Evolutionary conservation across 2,329 filamentous ascomycete species (phyloP).

Genomic region (Tolypocladium tundrense): DNA sequence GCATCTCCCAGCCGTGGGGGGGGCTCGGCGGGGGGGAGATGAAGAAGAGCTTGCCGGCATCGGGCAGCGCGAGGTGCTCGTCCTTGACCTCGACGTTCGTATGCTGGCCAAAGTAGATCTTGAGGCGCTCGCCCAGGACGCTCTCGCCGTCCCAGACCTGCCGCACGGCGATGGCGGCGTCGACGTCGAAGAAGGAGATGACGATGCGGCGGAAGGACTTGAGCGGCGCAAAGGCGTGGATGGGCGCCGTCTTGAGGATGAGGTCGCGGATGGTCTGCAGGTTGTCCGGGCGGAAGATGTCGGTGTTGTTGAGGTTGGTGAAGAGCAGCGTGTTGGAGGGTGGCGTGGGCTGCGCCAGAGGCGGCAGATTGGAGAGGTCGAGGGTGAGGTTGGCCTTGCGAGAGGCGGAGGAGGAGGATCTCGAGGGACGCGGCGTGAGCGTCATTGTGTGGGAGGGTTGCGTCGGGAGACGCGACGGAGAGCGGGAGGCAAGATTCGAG

Average conservation of each 20-base stretch:
- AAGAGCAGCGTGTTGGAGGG: constrained; percentile 78
- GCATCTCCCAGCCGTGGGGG: constrained; percentile 59
- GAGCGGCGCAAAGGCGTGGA: constrained; percentile 70
- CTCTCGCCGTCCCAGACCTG: constrained; percentile 64
- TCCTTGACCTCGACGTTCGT: constrained; percentile 46
- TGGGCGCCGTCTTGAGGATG: constrained; percentile 57
- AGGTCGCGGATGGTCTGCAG: constrained; percentile 63
- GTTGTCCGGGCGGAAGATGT: constrained; percentile 66
- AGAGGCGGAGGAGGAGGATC: constrained; percentile 35
- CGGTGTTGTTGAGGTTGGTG: constrained; percentile 64
- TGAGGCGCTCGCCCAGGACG: constrained; percentile 58
- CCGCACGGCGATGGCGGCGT: constrained; percentile 61
- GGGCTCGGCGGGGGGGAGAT: constrained; percentile 60
- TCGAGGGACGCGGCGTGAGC: constrained; percentile 25
- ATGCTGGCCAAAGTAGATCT: constrained; percentile 58
- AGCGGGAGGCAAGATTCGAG: not conserved
- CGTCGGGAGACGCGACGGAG: not conserved
- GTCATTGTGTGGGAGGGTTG: constrained; percentile 18
- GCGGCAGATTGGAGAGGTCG: constrained; percentile 63
- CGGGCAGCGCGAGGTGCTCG: constrained; percentile 54
- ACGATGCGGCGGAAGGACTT: constrained; percentile 77
- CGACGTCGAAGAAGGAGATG: constrained; percentile 63
- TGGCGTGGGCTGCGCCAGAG: constrained; percentile 58
- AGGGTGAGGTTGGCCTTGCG: constrained; percentile 49
- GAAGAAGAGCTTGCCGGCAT: constrained; percentile 63